Evolutionary conservation across 352 stramenopile genomes (phyloP).

Genomic region (Phytopythium kandeliae): DNA sequence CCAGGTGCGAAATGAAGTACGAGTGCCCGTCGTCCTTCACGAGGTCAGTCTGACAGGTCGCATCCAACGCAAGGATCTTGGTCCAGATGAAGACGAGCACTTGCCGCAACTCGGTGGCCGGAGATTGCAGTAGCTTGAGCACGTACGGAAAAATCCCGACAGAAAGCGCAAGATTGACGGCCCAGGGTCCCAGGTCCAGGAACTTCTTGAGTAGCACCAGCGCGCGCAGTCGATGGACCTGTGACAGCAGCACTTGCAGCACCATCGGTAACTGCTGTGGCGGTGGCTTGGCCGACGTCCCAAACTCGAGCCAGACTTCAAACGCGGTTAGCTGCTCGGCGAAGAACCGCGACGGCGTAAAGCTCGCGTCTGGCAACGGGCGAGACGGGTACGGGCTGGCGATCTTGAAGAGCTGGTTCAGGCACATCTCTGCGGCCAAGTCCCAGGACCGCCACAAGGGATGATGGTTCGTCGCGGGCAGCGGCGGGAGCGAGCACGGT

Average conservation of each 20-base stretch:
- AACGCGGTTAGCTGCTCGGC: constrained; percentile 98
- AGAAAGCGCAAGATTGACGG: constrained; percentile 88
- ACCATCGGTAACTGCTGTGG: constrained; percentile 98
- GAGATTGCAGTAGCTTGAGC: constrained; percentile 95
- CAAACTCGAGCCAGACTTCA: constrained; percentile 98
- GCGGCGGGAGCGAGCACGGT: constrained; percentile 89
- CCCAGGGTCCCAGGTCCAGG: constrained; percentile 92
- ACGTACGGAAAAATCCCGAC: constrained; percentile 99
- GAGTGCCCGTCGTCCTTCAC: constrained; percentile 94
- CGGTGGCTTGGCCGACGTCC: constrained; percentile 78
- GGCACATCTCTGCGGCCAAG: constrained; percentile 95
- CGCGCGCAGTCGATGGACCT: constrained; percentile 95
- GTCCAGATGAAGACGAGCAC: constrained; percentile 92
- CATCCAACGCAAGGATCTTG: constrained; percentile 95
- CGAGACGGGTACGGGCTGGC: constrained; percentile 46
- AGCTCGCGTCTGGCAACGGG: constrained; percentile 29
- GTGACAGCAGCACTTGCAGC: constrained; percentile 95
- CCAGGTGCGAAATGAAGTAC: constrained; percentile 96
- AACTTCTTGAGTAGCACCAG: constrained; percentile 95
- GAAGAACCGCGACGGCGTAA: constrained; percentile 95
- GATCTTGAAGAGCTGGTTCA: constrained; percentile 93
- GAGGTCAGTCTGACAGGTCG: constrained; percentile 94
- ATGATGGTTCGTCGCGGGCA: constrained; percentile 96
- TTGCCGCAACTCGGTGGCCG: constrained; percentile 93
- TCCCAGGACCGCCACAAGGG: constrained; percentile 98